Conservation (phyloP, 1,284 basidiomycete genomes). For the Golubevia pallescens region DNA sequence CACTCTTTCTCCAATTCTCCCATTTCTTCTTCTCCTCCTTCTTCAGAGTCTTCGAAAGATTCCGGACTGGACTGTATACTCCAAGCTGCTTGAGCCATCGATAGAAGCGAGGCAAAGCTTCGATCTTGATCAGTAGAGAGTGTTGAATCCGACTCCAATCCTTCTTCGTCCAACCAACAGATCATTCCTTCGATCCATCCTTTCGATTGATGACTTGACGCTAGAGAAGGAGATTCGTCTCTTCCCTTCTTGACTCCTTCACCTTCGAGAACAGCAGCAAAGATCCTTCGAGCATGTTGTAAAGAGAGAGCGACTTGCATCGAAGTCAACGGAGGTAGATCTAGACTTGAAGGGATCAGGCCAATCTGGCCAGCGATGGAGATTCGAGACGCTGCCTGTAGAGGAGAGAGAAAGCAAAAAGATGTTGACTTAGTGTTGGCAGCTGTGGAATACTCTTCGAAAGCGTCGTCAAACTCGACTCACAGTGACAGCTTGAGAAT, state of each 20-base stretch:
- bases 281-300: conserved; percentile 56
- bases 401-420: not conserved
- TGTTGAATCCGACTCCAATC: conserved; percentile 5
- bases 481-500: conserved; percentile 44
- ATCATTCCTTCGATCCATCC: conserved; percentile 51
- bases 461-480: not conserved
- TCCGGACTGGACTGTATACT: not conserved
- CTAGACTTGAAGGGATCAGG: conserved; percentile 33
- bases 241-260: conserved; percentile 12
- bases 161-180: conserved; percentile 39
- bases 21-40: conserved; percentile 4
- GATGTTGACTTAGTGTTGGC: not conserved
- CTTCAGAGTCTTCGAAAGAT: conserved; percentile 13
- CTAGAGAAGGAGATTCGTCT: not conserved
- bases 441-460: not conserved
- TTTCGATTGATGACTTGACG: not conserved
- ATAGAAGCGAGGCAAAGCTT: not conserved
- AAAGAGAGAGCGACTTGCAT: conserved; percentile 38
- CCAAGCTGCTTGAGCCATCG: conserved; percentile 1
- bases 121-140: not conserved
- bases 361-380: conserved; percentile 59
- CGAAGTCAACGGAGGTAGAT: conserved; percentile 10
- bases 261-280: conserved; percentile 33
- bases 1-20: not conserved
- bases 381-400: conserved; percentile 23